These are phyloP conservation scores for Leccinum longicurvipes DNA, from an alignment of 768 basidiomycete species.

Conservation along the genomic window DNA sequence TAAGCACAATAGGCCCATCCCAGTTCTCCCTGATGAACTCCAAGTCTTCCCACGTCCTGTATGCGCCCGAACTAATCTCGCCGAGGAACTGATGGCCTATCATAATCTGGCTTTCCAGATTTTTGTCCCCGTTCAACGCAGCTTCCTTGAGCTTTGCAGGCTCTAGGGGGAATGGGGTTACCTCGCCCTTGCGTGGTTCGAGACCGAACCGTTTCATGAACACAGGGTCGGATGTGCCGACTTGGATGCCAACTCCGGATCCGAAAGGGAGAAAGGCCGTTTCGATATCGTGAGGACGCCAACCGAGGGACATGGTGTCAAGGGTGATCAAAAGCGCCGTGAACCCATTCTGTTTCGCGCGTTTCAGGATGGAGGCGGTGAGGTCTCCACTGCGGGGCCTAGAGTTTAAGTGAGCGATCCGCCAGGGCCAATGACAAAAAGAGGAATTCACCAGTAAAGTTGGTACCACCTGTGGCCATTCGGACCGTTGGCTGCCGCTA, in stretches of 20 bases:
- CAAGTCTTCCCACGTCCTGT: slow-evolving; percentile 69
- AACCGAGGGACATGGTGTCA: slow-evolving; percentile 70
- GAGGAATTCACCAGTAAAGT: slow-evolving; percentile 60
- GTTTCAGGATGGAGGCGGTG: slow-evolving; percentile 59
- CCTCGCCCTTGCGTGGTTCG: slow-evolving; percentile 38
- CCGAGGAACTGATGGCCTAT: slow-evolving; percentile 62
- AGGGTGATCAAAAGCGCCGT: slow-evolving; percentile 74
- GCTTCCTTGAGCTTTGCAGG: slow-evolving; percentile 41
- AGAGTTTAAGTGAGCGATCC: not conserved
- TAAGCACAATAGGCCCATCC: slow-evolving; percentile 74
- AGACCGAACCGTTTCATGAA: slow-evolving; percentile 63
- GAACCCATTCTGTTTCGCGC: slow-evolving; percentile 66
- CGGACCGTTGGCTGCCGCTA: slow-evolving; percentile 66
- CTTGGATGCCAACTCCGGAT: slow-evolving; percentile 63
- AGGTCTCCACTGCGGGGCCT: slow-evolving; percentile 65
- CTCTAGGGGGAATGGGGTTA: slow-evolving; percentile 58
- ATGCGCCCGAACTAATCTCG: slow-evolving; percentile 60
- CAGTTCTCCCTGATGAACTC: slow-evolving; percentile 66
- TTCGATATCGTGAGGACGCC: slow-evolving; percentile 74
- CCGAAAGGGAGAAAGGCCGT: slow-evolving; percentile 62
- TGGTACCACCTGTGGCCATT: slow-evolving; percentile 75
- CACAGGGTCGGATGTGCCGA: slow-evolving; percentile 71
- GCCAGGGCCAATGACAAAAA: not conserved
- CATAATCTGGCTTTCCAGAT: slow-evolving; percentile 33
- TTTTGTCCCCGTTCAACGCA: slow-evolving; percentile 47